Conservation (phyloP, 225 moss, liverwort and hornwort genomes). For the Antitrichia curtipendula region DNA sequence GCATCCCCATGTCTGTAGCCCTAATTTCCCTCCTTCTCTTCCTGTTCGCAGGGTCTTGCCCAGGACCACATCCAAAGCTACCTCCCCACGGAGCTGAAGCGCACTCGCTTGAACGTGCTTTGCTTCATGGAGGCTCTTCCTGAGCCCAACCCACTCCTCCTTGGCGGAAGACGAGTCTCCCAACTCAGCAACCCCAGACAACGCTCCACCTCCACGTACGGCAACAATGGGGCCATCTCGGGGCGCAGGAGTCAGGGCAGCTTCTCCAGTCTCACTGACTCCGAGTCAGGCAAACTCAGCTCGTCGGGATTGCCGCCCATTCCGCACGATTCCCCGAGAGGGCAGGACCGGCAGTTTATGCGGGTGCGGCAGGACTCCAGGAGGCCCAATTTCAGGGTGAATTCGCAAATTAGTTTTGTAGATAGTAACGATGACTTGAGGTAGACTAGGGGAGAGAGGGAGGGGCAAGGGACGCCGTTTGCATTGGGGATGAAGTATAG, state of each 20-base stretch:
- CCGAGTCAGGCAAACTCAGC: constrained; percentile 29
- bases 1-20: not conserved
- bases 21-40: not conserved
- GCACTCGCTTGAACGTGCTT: constrained; percentile 76
- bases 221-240: constrained; percentile 3
- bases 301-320: constrained; percentile 9
- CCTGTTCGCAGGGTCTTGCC: constrained; percentile 22
- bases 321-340: constrained; percentile 22
- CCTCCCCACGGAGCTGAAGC: constrained; percentile 59
- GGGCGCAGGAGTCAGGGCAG: constrained; percentile 27
- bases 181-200: not conserved
- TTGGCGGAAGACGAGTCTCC: not conserved
- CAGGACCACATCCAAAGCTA: constrained; percentile 68
- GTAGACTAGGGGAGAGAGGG: not conserved
- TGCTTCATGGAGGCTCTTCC: constrained; percentile 63
- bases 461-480: not conserved
- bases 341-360: constrained; percentile 9
- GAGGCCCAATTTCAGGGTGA: not conserved
- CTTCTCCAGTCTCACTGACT: constrained; percentile 37
- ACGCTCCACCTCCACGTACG: not conserved
- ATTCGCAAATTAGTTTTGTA: constrained; percentile 3
- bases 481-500: not conserved
- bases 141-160: not conserved
- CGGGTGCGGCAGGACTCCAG: constrained; percentile 18
- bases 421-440: constrained; percentile 24